Conservation (phyloP, 1,284 basidiomycete genomes). For the Leccinum solheimii region DNA sequence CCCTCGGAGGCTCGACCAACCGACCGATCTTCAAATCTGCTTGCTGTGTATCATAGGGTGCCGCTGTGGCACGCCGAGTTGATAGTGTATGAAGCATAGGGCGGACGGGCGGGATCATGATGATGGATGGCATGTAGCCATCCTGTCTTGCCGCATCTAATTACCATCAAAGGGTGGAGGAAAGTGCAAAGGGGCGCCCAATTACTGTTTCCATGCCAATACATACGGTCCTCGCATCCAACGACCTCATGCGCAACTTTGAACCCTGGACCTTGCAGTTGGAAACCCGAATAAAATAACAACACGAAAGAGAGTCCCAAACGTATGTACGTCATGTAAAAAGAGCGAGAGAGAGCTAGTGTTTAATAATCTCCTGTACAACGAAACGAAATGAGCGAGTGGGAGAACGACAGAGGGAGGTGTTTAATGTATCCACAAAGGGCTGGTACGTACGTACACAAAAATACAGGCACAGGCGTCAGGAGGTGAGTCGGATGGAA, state of each 20-base stretch:
- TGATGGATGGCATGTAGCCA: not conserved
- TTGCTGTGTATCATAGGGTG: too few species aligned
- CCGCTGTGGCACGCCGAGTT: too few species aligned
- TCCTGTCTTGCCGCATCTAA: not conserved
- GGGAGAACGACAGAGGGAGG: not conserved
- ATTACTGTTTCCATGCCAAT: not conserved
- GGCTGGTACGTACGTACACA: not conserved
- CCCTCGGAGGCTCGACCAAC: too few species aligned
- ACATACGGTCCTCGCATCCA: not conserved
- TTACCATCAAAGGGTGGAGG: not conserved
- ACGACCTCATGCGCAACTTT: not conserved
- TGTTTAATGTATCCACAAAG: not conserved
- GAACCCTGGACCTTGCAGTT: too few species aligned
- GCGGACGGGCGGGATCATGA: too few species aligned
- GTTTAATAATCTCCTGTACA: not conserved
- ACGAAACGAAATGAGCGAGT: not conserved
- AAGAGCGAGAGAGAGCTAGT: not conserved
- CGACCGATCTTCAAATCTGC: too few species aligned
- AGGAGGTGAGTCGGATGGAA: not conserved
- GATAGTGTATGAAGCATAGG: too few species aligned
- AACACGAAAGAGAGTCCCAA: not conserved
- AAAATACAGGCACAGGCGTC: not conserved
- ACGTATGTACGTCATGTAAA: not conserved
- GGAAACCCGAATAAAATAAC: not conserved
- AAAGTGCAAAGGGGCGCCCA: not conserved